Percentiles rank a stretch among this genome's conserved stretches.
Conservation (phyloP, 768 basidiomycete species). For the Chiua virens region DNA sequence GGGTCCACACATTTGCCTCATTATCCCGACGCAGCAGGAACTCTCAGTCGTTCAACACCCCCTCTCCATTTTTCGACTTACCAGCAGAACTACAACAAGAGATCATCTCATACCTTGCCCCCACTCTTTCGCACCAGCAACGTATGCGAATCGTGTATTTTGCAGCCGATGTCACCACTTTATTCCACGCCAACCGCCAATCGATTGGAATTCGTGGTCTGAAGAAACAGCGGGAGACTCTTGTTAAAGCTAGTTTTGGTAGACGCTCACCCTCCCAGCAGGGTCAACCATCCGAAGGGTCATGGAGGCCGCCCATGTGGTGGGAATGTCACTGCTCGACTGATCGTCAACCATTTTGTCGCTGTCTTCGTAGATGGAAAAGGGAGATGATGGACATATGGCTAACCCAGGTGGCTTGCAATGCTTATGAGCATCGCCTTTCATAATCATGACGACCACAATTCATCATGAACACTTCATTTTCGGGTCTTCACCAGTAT, state of each 20-base stretch:
- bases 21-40: slow-evolving; percentile 4
- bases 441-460: slow-evolving; percentile 1
- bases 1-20: not conserved
- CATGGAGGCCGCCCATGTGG: slow-evolving; percentile 35
- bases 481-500: not conserved
- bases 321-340: slow-evolving; percentile 33
- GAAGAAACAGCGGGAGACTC: slow-evolving; percentile 1
- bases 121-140: slow-evolving; percentile 54
- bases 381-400: slow-evolving; percentile 45
- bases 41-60: slow-evolving; percentile 3
- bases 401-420: slow-evolving; percentile 48
- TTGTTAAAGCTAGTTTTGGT: slow-evolving; percentile 5
- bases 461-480: not conserved
- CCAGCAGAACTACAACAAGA: slow-evolving; percentile 59
- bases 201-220: slow-evolving; percentile 12
- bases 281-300: slow-evolving; percentile 27
- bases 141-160: slow-evolving; percentile 52
- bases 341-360: slow-evolving; percentile 21
- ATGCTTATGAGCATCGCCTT: slow-evolving; percentile 38
- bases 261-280: slow-evolving; percentile 9
- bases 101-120: slow-evolving; percentile 58
- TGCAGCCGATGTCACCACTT: slow-evolving; percentile 46
- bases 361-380: slow-evolving; percentile 36
- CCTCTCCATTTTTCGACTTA: slow-evolving; percentile 39
- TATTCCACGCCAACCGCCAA: slow-evolving; percentile 37